Percentiles rank a stretch among this genome's conserved stretches.
Conservation (phyloP, 306 rosid genomes). For the Rosa multiflora region DNA sequence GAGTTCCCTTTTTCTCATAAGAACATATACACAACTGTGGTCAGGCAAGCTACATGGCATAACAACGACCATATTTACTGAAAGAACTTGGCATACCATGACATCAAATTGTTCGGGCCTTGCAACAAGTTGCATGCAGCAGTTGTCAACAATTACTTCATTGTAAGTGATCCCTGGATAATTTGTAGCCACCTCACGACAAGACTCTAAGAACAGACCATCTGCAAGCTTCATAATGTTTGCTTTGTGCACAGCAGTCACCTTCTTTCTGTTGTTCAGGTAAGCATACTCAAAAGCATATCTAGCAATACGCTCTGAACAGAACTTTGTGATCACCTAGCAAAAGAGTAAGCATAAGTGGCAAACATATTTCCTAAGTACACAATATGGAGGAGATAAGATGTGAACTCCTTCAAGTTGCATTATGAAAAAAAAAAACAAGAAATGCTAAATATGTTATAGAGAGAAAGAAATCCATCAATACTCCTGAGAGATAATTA, state of each 20-base stretch:
- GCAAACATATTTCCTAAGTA: slow-evolving; percentile 24
- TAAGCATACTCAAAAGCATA: slow-evolving; percentile 92
- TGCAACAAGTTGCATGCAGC: slow-evolving; percentile 93
- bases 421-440: background rate
- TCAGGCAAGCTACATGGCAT: background rate
- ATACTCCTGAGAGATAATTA: background rate
- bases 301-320: slow-evolving; percentile 81
- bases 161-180: slow-evolving; percentile 69
- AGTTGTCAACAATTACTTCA: slow-evolving; percentile 86
- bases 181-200: slow-evolving; percentile 70
- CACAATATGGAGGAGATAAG: background rate
- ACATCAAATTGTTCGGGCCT: slow-evolving; percentile 96
- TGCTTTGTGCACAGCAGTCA: slow-evolving; percentile 97
- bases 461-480: background rate
- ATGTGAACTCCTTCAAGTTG: background rate
- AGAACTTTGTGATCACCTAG: slow-evolving; percentile 91
- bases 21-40: background rate
- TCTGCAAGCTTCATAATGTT: slow-evolving; percentile 94
- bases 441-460: background rate
- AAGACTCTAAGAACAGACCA: slow-evolving; percentile 83
- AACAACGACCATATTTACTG: background rate
- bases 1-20: background rate
- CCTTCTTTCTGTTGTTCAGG: slow-evolving; percentile 87
- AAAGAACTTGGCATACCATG: slow-evolving; percentile 55
- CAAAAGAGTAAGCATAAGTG: slow-evolving; percentile 45